Base-by-base conservation (phyloP, 805 yeast genomes). In the Naumovozyma baii region DNA sequence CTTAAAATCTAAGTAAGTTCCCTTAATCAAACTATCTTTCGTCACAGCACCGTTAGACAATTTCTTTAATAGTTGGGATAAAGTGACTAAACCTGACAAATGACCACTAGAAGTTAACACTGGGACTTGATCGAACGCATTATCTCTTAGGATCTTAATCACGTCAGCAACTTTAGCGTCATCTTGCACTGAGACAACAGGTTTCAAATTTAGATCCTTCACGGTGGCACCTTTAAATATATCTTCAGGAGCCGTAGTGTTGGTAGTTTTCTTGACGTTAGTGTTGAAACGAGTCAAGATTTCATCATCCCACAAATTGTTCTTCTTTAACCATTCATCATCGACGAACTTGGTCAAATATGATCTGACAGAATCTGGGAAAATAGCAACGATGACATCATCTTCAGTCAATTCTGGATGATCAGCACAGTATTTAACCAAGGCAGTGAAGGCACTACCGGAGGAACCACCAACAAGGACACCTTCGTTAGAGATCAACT, bases 391-490 rank as follows among this genome's bases (percentile, higher is more conserved):
- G 43, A 84, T 72, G 15, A 73, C 73, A 49, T 82, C 94, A 37
- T 78, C 73, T 65, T 80, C 85, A 34, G 80, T 74, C 58, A 84
- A 70, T 45, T 67, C 70, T 34, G 72, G 71, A 39, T 68, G 72
- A 38, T 74, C 78, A 54, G 78, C 69, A 46, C 78, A 78, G 46
- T 81, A 82, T 50, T 76, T 66, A 42, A 84, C 70, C 35, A 86
- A 80, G 26, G 92, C 94, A 52, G 81, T 78, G 51, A 84, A 73
- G 8, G 95, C 88, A 50, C 81, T 72, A 43, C 95, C 95, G 13
- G 88, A 78, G 8, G 88, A 80, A n/a, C 95, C 95, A 57, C 95
- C 95, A 37, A 84, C 86, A 38, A 84, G 68, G 40, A 84, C 76
- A 61, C 95, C 95, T 64, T 84, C 95, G 57, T 83, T 88, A 38